Evolutionary conservation across 106 monocot genomes (phyloP), one percentile per base, ranked within the genome.

Genomic region (Ottelia alismoides): DNA sequence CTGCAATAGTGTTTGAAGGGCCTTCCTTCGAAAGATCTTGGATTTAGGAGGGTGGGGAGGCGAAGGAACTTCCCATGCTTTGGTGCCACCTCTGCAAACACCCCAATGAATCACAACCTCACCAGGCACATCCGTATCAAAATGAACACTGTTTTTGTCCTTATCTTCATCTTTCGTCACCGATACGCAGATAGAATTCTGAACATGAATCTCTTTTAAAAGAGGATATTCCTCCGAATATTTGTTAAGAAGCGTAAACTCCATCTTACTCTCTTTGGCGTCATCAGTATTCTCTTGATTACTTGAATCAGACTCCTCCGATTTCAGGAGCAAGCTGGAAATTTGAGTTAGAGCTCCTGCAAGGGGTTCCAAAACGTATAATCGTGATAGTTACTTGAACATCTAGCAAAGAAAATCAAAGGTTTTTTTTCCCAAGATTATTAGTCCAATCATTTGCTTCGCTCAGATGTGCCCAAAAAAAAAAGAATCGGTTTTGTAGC

Each of bases 71-170:
- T 84, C 80, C 94, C 94, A 88, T 44, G 59, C 70, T 56, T 46
- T 84, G 11, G 20, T 72, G 27, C 76, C 58, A 51, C 72, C 73
- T 61, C 55, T 78, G 67, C 73, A 94, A 30, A 88, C 76, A 32
- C 88, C 94, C 94, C 94, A 94, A 53, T 81, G 94, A 40, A 88
- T 56, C 60, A 74, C 52, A 52, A 94, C 94, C 55, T 84, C 61
- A 27, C 80, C 88, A 44, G 78, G 88, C 28, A 94, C 59, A 81
- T 94, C 84, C 55, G 80, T 84, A 30, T 94, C 94, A 71, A 94
- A 73, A 58, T 80, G 57, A 32, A 94, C 70, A 31, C 73, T 27
- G 24, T 71, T 81, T 60, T 68, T 78, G 45, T 74, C 62, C 57
- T 52, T 61, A n/a, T 74, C 65, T 47, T 71, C 58, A 58, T 58